These are phyloP conservation scores for Endocarpon pusillum DNA, from an alignment of 495 filamentous ascomycete genomes.

Conservation along the genomic window DNA sequence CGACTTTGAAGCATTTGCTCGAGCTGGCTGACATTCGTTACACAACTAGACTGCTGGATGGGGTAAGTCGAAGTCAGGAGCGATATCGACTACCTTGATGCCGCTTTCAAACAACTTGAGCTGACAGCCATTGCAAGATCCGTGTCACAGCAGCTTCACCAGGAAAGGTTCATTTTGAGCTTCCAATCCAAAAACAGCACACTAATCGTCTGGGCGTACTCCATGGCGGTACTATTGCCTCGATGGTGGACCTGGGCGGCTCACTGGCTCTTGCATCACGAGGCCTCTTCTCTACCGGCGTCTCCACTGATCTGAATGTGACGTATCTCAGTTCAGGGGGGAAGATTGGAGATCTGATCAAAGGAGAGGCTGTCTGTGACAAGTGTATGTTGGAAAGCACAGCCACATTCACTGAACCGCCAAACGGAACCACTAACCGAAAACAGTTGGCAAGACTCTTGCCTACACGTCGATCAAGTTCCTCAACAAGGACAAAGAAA, in stretches of 20 bases:
- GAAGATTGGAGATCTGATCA: slow-evolving; percentile 58
- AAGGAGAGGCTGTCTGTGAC: slow-evolving; percentile 62
- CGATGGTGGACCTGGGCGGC: slow-evolving; percentile 86
- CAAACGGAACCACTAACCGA: slow-evolving; percentile 1
- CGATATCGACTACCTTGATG: too few species aligned
- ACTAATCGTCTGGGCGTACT: slow-evolving; percentile 83
- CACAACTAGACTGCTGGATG: too few species aligned
- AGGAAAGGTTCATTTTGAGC: slow-evolving; percentile 71
- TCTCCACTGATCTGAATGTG: slow-evolving; percentile 90
- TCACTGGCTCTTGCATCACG: slow-evolving; percentile 84
- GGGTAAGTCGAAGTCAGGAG: too few species aligned
- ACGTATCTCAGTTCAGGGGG: slow-evolving; percentile 79
- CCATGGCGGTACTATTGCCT: slow-evolving; percentile 89
- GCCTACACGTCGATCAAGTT: slow-evolving; percentile 79
- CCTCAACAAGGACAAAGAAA: slow-evolving; percentile 51
- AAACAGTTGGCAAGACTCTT: slow-evolving; percentile 76
- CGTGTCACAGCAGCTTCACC: slow-evolving; percentile 58
- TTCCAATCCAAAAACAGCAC: slow-evolving; percentile 73
- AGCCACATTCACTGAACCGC: not conserved
- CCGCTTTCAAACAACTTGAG: not conserved
- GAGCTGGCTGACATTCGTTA: too few species aligned
- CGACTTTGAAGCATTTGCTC: too few species aligned
- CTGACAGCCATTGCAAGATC: slow-evolving; percentile 32
- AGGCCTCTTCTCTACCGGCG: slow-evolving; percentile 75
- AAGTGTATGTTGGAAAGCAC: slow-evolving; percentile 42